A percentile compares a stretch with the other conserved stretches of the same genome.
These are phyloP conservation scores for Lactarius indigo DNA, from an alignment of 768 basidiomycete genomes.

Conservation along the genomic window DNA sequence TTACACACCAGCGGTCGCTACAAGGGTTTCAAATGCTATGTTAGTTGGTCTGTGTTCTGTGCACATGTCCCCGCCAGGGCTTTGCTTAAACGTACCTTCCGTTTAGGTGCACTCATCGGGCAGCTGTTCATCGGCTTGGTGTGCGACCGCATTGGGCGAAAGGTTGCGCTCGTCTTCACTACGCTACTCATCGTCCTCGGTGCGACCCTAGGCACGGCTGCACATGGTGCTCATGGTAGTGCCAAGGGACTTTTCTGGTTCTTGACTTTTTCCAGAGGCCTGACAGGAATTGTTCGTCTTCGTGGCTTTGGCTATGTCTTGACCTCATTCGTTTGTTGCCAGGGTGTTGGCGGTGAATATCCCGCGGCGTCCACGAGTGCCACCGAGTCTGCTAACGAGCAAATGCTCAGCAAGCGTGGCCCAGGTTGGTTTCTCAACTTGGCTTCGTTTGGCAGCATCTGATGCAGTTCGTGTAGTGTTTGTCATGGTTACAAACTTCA, in stretches of 20 bases:
- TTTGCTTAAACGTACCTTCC: conserved; percentile 10
- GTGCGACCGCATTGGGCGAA: conserved; percentile 71
- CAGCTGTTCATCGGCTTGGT: conserved; percentile 61
- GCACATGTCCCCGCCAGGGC: background rate
- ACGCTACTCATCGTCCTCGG: conserved; percentile 68
- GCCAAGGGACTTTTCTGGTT: conserved; percentile 68
- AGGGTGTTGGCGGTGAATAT: conserved; percentile 78
- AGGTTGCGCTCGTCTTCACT: conserved; percentile 64
- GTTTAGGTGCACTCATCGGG: conserved; percentile 55
- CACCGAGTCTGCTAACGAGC: conserved; percentile 71
- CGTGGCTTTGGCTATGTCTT: background rate
- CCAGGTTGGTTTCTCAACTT: conserved; percentile 41
- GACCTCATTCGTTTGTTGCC: conserved; percentile 2
- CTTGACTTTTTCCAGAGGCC: conserved; percentile 64
- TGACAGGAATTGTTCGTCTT: conserved; percentile 57
- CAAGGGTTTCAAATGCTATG: conserved; percentile 66
- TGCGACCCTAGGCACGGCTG: conserved; percentile 62
- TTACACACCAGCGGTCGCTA: conserved; percentile 60
- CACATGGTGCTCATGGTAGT: conserved; percentile 57
- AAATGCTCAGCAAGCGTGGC: conserved; percentile 54
- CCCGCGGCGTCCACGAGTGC: conserved; percentile 68
- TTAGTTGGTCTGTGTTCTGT: conserved; percentile 51
- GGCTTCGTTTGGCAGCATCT: background rate
- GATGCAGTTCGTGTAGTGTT: conserved; percentile 42
- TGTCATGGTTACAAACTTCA: conserved; percentile 73